Percentiles rank a stretch among this genome's conserved stretches.
Evolutionary conservation across 352 stramenopile genomes (phyloP).

Genomic region (Phytopythium delawarense): DNA sequence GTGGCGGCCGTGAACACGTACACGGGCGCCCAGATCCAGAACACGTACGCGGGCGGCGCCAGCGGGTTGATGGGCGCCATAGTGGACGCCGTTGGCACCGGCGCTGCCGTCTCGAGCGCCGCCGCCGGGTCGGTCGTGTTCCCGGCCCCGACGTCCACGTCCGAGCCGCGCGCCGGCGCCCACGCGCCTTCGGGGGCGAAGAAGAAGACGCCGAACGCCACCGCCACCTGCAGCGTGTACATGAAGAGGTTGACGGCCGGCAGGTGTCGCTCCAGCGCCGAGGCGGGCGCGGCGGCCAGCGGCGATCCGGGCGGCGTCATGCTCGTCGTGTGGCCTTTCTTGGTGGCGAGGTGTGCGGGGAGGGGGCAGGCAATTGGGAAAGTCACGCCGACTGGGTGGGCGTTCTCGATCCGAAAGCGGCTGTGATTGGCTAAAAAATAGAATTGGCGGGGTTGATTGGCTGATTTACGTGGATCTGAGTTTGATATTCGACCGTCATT

Average conservation of each 20-base stretch:
- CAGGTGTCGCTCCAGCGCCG: conserved; percentile 17
- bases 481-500: background rate
- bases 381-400: background rate
- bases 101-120: background rate
- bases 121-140: conserved; percentile 9
- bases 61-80: conserved; percentile 30
- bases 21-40: conserved; percentile 52
- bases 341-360: background rate
- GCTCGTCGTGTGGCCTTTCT: background rate
- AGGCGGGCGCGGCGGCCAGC: background rate
- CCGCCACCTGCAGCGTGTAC: conserved; percentile 23
- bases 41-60: conserved; percentile 37
- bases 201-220: conserved; percentile 17
- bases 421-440: background rate
- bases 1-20: conserved; percentile 44
- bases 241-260: conserved; percentile 28
- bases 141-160: conserved; percentile 12
- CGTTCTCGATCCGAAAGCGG: background rate
- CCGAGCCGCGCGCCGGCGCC: conserved; percentile 9
- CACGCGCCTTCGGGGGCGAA: conserved; percentile 32
- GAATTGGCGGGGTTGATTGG: background rate
- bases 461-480: background rate
- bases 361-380: background rate
- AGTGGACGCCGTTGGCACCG: conserved; percentile 20
- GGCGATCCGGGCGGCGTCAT: conserved; percentile 3